Conservation (phyloP, 169 alveolate genomes). For the Plasmodium berghei region DNA sequence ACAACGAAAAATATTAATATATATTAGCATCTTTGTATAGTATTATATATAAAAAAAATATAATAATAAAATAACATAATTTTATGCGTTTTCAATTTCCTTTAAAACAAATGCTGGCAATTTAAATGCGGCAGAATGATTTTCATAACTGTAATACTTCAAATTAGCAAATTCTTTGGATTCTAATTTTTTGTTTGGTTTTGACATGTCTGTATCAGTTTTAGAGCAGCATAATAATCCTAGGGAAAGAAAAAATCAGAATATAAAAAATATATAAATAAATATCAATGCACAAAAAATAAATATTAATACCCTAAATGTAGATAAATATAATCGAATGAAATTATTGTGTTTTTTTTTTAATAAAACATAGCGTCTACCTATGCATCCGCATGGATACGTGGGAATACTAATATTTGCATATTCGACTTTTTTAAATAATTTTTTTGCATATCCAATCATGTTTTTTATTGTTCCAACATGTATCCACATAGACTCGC, state of each 20-base stretch:
- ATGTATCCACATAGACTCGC: conserved; percentile 74
- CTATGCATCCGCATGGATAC: conserved; percentile 77
- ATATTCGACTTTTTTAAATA: conserved; percentile 72
- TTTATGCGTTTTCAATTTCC: conserved; percentile 46
- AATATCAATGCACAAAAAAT: no score
- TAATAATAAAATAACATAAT: not conserved
- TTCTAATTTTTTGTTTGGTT: conserved; percentile 46
- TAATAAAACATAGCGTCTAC: not conserved
- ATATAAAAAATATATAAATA: not conserved
- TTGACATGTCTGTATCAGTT: conserved; percentile 42
- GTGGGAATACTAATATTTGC: conserved; percentile 76
- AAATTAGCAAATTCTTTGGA: conserved; percentile 39
- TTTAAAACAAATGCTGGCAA: conserved; percentile 55
- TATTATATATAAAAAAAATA: no score
- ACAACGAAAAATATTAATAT: no score
- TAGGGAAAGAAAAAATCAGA: not conserved
- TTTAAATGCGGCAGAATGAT: conserved; percentile 51
- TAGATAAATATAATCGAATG: no score
- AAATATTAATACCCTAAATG: no score
- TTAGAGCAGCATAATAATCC: conserved; percentile 72
- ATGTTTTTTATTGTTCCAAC: conserved; percentile 65
- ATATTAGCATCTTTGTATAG: no score
- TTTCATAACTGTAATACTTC: conserved; percentile 60
- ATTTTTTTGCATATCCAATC: conserved; percentile 60
- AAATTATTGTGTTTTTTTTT: no score